Percentiles rank a stretch among this genome's conserved stretches.
These are phyloP conservation scores for Malassezia furfur DNA, from an alignment of 1,284 basidiomycete genomes.

Conservation along the genomic window DNA sequence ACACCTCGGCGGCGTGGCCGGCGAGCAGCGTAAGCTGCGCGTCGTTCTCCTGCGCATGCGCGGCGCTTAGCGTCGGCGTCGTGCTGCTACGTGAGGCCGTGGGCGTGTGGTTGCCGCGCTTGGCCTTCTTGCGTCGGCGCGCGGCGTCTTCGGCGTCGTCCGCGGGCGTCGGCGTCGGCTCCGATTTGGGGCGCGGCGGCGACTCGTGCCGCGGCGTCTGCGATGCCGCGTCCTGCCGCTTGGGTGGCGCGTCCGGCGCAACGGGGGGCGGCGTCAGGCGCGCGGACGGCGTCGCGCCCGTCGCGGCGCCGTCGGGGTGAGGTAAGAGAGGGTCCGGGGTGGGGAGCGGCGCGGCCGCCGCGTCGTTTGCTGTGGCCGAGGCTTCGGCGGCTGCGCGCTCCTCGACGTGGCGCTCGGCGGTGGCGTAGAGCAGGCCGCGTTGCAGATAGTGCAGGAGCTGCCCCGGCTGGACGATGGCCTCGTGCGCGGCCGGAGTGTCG, in stretches of 20 bases:
- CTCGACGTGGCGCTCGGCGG: constrained; percentile 35
- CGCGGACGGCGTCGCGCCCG: neutral
- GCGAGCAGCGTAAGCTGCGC: constrained; percentile 26
- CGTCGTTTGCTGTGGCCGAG: too few species aligned
- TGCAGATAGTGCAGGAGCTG: constrained; percentile 37
- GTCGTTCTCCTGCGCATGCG: neutral
- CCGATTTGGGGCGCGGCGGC: neutral
- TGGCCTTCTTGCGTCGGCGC: neutral
- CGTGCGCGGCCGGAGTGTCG: constrained; percentile 36
- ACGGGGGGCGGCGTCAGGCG: neutral
- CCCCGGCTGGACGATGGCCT: constrained; percentile 42
- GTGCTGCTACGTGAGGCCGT: neutral
- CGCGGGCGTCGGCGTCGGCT: neutral
- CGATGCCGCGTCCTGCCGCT: neutral
- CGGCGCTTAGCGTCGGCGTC: neutral
- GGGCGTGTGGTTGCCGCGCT: neutral
- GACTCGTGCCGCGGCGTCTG: neutral
- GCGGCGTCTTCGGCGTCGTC: neutral
- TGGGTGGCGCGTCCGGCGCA: neutral
- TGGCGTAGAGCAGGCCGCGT: constrained; percentile 42
- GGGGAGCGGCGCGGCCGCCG: too few species aligned
- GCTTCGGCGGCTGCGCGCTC: neutral
- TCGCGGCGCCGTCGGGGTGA: neutral
- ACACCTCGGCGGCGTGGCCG: constrained; percentile 44
- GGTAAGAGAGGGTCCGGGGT: neutral